These are phyloP conservation scores for Nakazawaea ishiwadae DNA, from an alignment of 805 yeast genomes.

Conservation along the genomic window DNA sequence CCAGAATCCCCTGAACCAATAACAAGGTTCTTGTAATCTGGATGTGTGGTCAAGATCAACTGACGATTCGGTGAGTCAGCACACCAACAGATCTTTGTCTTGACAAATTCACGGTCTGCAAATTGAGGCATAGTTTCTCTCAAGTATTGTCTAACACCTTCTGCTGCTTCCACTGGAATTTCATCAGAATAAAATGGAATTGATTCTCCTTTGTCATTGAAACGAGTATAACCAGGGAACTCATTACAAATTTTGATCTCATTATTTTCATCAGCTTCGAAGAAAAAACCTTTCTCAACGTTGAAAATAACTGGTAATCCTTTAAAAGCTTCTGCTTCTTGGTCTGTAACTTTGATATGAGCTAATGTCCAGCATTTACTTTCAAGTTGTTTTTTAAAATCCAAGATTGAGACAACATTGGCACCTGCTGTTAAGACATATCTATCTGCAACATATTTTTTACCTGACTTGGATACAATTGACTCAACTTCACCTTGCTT, in stretches of 20 bases:
- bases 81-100: conserved; percentile 23
- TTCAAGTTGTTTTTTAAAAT: conserved; percentile 16
- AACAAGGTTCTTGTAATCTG: conserved; percentile 15
- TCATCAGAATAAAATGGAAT: conserved; percentile 10
- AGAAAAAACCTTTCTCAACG: conserved; percentile 20
- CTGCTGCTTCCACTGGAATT: conserved; percentile 12
- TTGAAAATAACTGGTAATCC: conserved; percentile 18
- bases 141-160: conserved; percentile 13
- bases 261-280: conserved; percentile 18
- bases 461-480: conserved; percentile 5
- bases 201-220: conserved; percentile 9
- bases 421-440: conserved; percentile 29
- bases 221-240: conserved; percentile 21
- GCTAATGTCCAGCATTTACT: conserved; percentile 20
- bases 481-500: neutral
- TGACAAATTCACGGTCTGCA: conserved; percentile 17
- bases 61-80: conserved; percentile 23
- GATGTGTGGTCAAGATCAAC: conserved; percentile 18
- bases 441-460: conserved; percentile 9
- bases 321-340: conserved; percentile 16
- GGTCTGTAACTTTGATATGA: conserved; percentile 17
- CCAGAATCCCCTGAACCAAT: conserved; percentile 25
- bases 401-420: conserved; percentile 20
- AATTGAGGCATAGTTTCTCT: conserved; percentile 18
- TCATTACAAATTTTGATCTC: conserved; percentile 21